A percentile compares a stretch with the other conserved stretches of the same genome.
Evolutionary conservation across 164 flowering plant genomes (phyloP).

Genomic region (Vitis cinerea): DNA sequence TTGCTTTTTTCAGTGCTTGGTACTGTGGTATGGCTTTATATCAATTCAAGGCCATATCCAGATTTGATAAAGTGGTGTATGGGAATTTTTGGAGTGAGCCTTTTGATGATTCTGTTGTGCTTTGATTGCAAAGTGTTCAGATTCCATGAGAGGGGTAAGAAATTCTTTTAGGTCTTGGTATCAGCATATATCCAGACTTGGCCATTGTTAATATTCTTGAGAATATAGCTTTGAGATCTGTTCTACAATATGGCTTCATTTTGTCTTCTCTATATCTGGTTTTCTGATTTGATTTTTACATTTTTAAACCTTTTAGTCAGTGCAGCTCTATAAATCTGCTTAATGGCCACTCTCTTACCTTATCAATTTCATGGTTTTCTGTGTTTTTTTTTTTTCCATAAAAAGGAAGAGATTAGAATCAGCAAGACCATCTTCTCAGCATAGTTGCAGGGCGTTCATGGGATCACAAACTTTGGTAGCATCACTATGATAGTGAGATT

Average conservation of each 20-base stretch:
- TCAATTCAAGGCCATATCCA: constrained; percentile 13
- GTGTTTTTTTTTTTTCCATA: no score
- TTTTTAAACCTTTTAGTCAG: not conserved
- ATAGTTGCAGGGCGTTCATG: not conserved
- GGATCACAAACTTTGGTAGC: not conserved
- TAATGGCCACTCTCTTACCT: no score
- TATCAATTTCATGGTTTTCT: no score
- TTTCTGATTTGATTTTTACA: not conserved
- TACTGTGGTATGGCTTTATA: not conserved
- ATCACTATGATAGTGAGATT: not conserved
- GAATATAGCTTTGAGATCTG: not conserved
- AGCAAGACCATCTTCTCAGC: not conserved
- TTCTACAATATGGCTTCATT: not conserved
- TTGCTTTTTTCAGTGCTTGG: constrained; percentile 1
- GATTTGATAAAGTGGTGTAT: constrained; percentile 4
- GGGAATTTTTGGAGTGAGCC: constrained; percentile 3
- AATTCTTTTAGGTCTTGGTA: not conserved
- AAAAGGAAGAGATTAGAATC: not conserved
- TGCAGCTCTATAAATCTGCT: not conserved
- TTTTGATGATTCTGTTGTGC: constrained; percentile 1
- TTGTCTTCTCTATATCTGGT: not conserved
- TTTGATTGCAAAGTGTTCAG: not conserved
- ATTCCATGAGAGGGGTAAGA: not conserved
- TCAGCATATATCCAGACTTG: not conserved
- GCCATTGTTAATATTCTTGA: no score